Conservation (phyloP, 2,329 filamentous ascomycete genomes). For the Pseudofabraea citricarpa region DNA sequence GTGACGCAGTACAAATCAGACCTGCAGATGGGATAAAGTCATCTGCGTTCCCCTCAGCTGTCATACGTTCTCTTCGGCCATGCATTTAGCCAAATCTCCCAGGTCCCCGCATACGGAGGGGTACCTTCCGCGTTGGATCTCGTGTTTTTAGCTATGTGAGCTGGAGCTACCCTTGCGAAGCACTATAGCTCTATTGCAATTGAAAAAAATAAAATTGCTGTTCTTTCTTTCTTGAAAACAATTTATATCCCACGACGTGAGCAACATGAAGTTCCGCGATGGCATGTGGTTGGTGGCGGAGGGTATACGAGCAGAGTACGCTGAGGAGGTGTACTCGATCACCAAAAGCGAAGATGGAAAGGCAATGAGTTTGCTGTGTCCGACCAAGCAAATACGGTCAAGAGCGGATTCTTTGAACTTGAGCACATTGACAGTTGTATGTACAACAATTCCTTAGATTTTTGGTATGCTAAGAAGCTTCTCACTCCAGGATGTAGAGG, state of each 20-base stretch:
- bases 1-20: too few relatives aligned
- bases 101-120: background rate
- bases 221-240: background rate
- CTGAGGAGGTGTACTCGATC: slow-evolving; percentile 56
- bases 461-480: background rate
- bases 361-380: slow-evolving; percentile 50
- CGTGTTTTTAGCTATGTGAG: too few relatives aligned
- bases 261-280: slow-evolving; percentile 55
- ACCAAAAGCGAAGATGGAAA: slow-evolving; percentile 37
- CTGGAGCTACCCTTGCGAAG: background rate
- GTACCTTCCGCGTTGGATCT: too few relatives aligned
- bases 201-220: too few relatives aligned
- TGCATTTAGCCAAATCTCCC: background rate
- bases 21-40: background rate
- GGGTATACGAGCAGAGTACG: slow-evolving; percentile 57
- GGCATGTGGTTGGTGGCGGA: slow-evolving; percentile 64
- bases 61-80: too few relatives aligned
- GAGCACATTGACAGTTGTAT: slow-evolving; percentile 46
- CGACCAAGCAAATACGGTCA: slow-evolving; percentile 47
- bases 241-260: background rate
- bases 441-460: slow-evolving; percentile 7
- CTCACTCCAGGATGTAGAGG: slow-evolving; percentile 47
- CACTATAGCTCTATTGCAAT: background rate
- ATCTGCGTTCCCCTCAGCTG: too few relatives aligned
- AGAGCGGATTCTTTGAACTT: slow-evolving; percentile 53